Evolutionary conservation across 2,329 filamentous ascomycete species (phyloP).

Genomic region (Xylariaceae sp.): DNA sequence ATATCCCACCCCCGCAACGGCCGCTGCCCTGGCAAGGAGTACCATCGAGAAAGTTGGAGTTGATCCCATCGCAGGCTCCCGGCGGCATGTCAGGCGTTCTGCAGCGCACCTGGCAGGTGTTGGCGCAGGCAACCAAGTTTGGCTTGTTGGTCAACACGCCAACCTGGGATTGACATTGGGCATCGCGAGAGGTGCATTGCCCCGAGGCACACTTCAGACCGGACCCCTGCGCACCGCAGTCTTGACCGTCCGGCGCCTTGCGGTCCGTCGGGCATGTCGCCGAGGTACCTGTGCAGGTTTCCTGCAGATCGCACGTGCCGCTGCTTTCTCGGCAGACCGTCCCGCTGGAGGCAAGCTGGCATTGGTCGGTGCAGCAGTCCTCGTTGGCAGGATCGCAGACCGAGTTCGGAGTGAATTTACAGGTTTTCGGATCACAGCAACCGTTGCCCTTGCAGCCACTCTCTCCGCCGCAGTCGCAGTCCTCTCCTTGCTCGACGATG

Average conservation of each 20-base stretch:
- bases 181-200: conserved; percentile 87
- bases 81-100: conserved; percentile 61
- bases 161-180: conserved; percentile 82
- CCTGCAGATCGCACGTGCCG: conserved; percentile 77
- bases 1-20: conserved; percentile 70
- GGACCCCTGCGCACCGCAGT: conserved; percentile 59
- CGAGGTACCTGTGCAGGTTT: conserved; percentile 69
- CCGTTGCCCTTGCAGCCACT: conserved; percentile 64
- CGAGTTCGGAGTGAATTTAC: conserved; percentile 70
- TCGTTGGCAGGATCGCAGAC: conserved; percentile 79
- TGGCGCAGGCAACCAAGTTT: conserved; percentile 72
- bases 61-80: conserved; percentile 66
- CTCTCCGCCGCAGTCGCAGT: conserved; percentile 88
- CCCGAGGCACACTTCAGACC: conserved; percentile 79
- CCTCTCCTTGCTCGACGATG: conserved; percentile 89
- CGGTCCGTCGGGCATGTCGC: conserved; percentile 70
- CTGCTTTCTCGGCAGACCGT: conserved; percentile 77
- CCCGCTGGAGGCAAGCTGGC: conserved; percentile 59
- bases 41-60: conserved; percentile 91
- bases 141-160: conserved; percentile 68
- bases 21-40: conserved; percentile 79
- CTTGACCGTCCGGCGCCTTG: conserved; percentile 62
- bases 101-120: conserved; percentile 73
- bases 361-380: conserved; percentile 67
- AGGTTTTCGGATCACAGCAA: conserved; percentile 83